A percentile compares a stretch with the other conserved stretches of the same genome.
These are phyloP conservation scores for Zygoascus sp. DNA, from an alignment of 1,139 yeast species.

Conservation along the genomic window DNA sequence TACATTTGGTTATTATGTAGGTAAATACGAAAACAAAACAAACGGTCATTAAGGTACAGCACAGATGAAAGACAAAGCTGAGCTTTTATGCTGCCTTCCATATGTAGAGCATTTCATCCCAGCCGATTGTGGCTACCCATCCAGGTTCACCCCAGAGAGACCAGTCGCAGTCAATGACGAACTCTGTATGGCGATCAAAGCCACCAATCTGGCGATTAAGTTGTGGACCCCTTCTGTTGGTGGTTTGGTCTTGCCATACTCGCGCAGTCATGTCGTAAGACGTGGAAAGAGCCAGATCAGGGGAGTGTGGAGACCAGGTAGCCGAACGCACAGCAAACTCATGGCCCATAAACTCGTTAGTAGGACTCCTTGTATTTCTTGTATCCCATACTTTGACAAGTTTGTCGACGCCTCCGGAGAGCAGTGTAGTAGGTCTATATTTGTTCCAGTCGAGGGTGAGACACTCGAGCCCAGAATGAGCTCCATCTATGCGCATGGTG, in stretches of 20 bases:
- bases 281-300: slow-evolving; percentile 64
- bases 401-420: slow-evolving; percentile 88
- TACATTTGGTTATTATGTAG: too few species aligned
- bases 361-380: slow-evolving; percentile 64
- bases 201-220: slow-evolving; percentile 49
- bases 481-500: slow-evolving; percentile 34
- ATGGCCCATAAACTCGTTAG: slow-evolving; percentile 80
- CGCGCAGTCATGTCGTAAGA: slow-evolving; percentile 92
- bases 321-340: slow-evolving; percentile 82
- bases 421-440: slow-evolving; percentile 71
- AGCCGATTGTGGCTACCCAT: slow-evolving; percentile 90
- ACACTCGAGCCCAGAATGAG: slow-evolving; percentile 79
- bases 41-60: too few species aligned
- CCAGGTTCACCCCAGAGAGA: slow-evolving; percentile 96
- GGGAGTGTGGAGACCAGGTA: slow-evolving; percentile 84
- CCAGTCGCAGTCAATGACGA: slow-evolving; percentile 94
- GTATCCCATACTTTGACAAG: slow-evolving; percentile 82
- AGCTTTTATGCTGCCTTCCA: slow-evolving; percentile 58
- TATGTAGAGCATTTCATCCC: slow-evolving; percentile 94
- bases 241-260: slow-evolving; percentile 74
- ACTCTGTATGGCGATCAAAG: slow-evolving; percentile 76
- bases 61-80: not conserved
- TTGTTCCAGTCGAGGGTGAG: slow-evolving; percentile 87
- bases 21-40: too few species aligned
- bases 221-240: slow-evolving; percentile 10